These are phyloP conservation scores for Torrubiellomyces zombiae DNA, from an alignment of 2,329 filamentous ascomycete genomes.

Conservation along the genomic window DNA sequence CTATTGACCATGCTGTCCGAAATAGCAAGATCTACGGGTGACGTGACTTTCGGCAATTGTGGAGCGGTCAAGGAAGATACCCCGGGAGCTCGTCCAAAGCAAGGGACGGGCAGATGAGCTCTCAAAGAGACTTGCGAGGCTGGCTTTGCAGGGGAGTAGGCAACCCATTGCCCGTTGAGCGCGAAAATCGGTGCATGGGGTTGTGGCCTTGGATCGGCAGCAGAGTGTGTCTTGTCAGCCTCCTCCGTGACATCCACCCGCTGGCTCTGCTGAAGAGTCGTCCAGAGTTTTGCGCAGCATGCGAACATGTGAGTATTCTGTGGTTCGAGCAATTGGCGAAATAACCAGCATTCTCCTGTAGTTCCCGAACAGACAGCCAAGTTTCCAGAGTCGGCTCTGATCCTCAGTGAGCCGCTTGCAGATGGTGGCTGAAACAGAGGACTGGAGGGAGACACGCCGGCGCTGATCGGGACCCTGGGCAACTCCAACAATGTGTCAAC, in stretches of 20 bases:
- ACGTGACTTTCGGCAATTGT: conserved; percentile 48
- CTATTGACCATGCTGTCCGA: conserved; percentile 58
- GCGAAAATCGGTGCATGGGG: conserved; percentile 49
- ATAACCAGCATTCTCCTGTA: conserved; percentile 81
- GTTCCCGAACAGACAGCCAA: conserved; percentile 61
- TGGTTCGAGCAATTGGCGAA: conserved; percentile 28
- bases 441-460: conserved; percentile 37
- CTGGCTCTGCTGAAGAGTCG: conserved; percentile 51
- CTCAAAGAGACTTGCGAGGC: conserved; percentile 55
- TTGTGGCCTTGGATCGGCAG: conserved; percentile 19
- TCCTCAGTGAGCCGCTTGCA: conserved; percentile 54
- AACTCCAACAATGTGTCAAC: conserved; percentile 60
- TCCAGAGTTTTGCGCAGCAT: conserved; percentile 87
- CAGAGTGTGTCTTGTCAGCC: conserved; percentile 20
- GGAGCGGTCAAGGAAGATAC: conserved; percentile 47
- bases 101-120: conserved; percentile 42
- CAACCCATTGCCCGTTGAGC: conserved; percentile 58
- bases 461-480: conserved; percentile 41
- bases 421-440: conserved; percentile 50
- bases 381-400: conserved; percentile 57
- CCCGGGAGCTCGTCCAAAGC: conserved; percentile 37
- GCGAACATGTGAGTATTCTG: conserved; percentile 30
- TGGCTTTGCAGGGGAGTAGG: conserved; percentile 57
- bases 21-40: conserved; percentile 55
- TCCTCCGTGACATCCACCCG: conserved; percentile 32